Evolutionary conservation across 371 early-diverging fungal genomes (phyloP), one percentile per base, ranked within the genome.

Genomic region (Entomophthora muscae): DNA sequence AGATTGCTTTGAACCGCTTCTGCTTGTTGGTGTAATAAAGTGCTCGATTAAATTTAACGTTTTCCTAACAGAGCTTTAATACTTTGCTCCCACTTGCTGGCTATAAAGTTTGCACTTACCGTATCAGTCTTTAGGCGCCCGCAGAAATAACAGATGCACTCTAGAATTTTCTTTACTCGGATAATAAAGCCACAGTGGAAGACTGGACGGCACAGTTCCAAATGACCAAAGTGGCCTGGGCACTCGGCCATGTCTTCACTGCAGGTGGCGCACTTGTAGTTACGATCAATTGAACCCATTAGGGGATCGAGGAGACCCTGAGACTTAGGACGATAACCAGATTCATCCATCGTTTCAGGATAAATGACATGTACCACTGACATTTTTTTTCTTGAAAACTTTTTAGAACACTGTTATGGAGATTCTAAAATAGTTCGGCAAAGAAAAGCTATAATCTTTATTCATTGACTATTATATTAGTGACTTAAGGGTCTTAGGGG

Each of bases 151-250:
- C 99, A 99, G 59, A 99, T 91, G 76, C 96, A 92, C 78, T 99
- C 99, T 26, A 99, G 81, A 53, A 98, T 84, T 78, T 99, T 99
- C 74, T 99, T 99, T 65, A 95, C 86, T 75, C 85, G 86, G 61
- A 76, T 76, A 52, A 89, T 72, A 71, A 89, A 89, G 66, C 83
- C 85, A 66, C 90, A 80, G 75, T 99, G 99, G 76, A 85, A 98
- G 26, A 99, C 95, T 12, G 99, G 98, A 72, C 89, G 91, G n/a
- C 91, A 91, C 5, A 99, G 83, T 70, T 98, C 96, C 68, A 99
- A 96, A 70, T 98, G 95, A 12, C 95, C 99, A 84, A 98, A 99
- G 73, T 99, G 99, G 32, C 99, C 99, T 23, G 91, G 90, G 72
- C 99, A 99, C 67, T 92, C 91, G 30, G 87, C 86, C 90, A 92